These are phyloP conservation scores for Trichoderma cornu-damae DNA, from an alignment of 2,329 filamentous ascomycete genomes.

Conservation along the genomic window DNA sequence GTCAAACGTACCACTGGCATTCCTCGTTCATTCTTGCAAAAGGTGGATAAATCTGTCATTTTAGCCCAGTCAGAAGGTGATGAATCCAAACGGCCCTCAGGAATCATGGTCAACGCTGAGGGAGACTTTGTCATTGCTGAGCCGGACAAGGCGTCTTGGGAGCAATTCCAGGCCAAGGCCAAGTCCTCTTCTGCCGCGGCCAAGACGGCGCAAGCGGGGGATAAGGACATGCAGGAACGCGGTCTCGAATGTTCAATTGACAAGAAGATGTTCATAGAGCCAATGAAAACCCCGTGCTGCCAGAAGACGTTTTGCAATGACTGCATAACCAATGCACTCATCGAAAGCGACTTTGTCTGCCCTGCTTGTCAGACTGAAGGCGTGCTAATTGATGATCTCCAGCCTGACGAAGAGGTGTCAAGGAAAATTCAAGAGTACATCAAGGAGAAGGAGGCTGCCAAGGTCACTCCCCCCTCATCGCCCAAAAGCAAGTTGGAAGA, in stretches of 20 bases:
- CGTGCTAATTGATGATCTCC: slow-evolving; percentile 87
- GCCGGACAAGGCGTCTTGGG: slow-evolving; percentile 93
- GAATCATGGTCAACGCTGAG: slow-evolving; percentile 96
- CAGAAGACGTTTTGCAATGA: slow-evolving; percentile 98
- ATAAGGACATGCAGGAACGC: slow-evolving; percentile 81
- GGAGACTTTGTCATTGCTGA: slow-evolving; percentile 96
- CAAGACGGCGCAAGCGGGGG: slow-evolving; percentile 68
- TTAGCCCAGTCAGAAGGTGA: slow-evolving; percentile 67
- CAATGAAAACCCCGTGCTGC: slow-evolving; percentile 98
- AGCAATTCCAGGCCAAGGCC: slow-evolving; percentile 91
- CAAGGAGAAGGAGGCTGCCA: slow-evolving; percentile 51
- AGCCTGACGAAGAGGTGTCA: slow-evolving; percentile 71
- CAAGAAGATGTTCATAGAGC: slow-evolving; percentile 96
- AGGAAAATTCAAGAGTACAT: slow-evolving; percentile 73
- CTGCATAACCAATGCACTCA: slow-evolving; percentile 98
- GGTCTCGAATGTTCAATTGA: slow-evolving; percentile 93
- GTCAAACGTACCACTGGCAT: slow-evolving; percentile 97
- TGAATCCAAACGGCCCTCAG: slow-evolving; percentile 79
- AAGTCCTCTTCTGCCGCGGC: slow-evolving; percentile 74
- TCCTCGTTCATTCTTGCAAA: slow-evolving; percentile 89
- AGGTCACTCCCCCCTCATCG: slow-evolving; percentile 36
- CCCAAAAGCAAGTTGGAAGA: slow-evolving; percentile 27
- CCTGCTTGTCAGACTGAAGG: slow-evolving; percentile 86
- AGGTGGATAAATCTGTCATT: slow-evolving; percentile 83
- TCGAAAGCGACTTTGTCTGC: slow-evolving; percentile 96